A percentile compares a stretch with the other conserved stretches of the same genome.
phyloP scores from a whole-genome alignment of 1,139 yeast genomes.

The Dujonia santamariae region DNA sequence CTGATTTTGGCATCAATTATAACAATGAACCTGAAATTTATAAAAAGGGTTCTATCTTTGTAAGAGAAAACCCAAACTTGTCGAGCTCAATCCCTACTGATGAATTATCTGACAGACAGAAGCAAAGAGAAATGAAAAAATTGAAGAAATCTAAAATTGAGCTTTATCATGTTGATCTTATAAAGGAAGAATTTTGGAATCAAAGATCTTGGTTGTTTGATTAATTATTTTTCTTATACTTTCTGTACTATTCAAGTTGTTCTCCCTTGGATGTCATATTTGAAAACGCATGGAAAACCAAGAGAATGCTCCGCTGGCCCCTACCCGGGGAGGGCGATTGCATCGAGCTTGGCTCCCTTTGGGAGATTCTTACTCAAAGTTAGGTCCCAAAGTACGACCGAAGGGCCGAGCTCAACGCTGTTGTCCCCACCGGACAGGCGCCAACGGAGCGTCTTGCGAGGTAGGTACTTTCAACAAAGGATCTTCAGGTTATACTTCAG shows the following conservation, averaged over 20 bases:
- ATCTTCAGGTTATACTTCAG: too few species aligned
- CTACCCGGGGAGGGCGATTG: too few species aligned
- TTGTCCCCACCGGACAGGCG: too few species aligned
- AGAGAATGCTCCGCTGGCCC: too few species aligned
- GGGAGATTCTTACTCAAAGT: too few species aligned
- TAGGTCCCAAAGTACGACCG: too few species aligned
- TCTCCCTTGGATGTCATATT: slow-evolving; percentile 1
- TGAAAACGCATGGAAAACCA: too few species aligned
- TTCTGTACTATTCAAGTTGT: not conserved
- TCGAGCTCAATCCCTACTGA: slow-evolving; percentile 7
- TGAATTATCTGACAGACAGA: slow-evolving; percentile 33
- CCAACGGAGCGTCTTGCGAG: too few species aligned
- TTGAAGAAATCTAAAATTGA: slow-evolving; percentile 47
- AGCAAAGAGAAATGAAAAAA: slow-evolving; percentile 46
- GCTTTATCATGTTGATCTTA: slow-evolving; percentile 54
- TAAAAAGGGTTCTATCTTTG: slow-evolving; percentile 79
- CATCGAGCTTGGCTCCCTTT: too few species aligned
- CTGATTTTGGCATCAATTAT: slow-evolving; percentile 78
- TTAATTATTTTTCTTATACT: slow-evolving; percentile 5
- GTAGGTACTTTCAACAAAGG: too few species aligned
- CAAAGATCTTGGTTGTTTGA: slow-evolving; percentile 33
- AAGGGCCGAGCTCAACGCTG: too few species aligned
- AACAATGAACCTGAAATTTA: slow-evolving; percentile 86
- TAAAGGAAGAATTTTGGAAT: slow-evolving; percentile 58
- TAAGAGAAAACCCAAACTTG: slow-evolving; percentile 41